Evolutionary conservation across 441 rosid genomes (phyloP).

Genomic region (Dalechampia spathulata): DNA sequence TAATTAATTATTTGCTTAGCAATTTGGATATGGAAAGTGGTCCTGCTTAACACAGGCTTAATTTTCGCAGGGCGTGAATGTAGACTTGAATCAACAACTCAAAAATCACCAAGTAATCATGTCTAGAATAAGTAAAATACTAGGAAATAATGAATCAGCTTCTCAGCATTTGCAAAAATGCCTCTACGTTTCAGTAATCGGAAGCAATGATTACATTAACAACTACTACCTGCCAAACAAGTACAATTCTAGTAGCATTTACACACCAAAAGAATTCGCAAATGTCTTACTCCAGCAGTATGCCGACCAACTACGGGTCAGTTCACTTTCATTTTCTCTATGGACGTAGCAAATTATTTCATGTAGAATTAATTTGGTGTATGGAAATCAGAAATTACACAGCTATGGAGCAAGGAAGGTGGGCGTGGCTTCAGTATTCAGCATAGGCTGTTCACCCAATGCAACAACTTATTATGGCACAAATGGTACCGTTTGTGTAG

Average conservation of each 20-base stretch:
- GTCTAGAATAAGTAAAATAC: neutral
- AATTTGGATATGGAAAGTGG: too few species aligned
- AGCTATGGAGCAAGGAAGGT: conserved; percentile 1
- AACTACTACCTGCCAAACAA: conserved; percentile 4
- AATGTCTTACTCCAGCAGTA: neutral
- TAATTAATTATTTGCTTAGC: too few species aligned
- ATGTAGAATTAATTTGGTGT: too few species aligned
- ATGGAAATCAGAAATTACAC: neutral
- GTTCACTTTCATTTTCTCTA: neutral
- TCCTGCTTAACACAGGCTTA: too few species aligned
- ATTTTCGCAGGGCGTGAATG: neutral
- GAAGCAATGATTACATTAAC: conserved; percentile 19
- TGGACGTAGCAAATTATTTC: too few species aligned
- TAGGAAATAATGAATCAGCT: neutral
- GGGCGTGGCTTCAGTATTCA: neutral
- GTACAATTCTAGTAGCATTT: neutral
- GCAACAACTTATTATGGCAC: neutral
- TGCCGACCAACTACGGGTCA: neutral
- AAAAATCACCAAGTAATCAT: conserved; percentile 6
- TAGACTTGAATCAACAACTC: conserved; percentile 1
- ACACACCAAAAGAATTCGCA: neutral
- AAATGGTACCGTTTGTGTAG: neutral
- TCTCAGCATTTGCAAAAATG: conserved; percentile 7
- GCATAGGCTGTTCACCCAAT: conserved; percentile 2
- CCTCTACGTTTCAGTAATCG: conserved; percentile 5